Conservation (phyloP, 2,329 filamentous ascomycete genomes). For the Thermothelomyces thermophilus region DNA sequence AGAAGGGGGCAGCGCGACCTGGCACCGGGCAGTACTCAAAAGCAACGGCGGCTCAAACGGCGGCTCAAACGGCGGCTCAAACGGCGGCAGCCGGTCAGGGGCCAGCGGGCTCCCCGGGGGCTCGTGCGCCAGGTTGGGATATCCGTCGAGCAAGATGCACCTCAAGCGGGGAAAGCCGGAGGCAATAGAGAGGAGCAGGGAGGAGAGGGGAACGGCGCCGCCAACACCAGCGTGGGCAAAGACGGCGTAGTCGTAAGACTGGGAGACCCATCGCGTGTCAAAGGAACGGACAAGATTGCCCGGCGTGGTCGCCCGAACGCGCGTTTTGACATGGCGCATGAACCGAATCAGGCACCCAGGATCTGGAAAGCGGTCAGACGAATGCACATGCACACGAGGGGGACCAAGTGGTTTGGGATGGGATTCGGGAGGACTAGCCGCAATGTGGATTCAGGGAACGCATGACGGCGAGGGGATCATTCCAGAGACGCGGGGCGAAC, state of each 20-base stretch:
- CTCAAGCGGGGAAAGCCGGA: conserved; percentile 36
- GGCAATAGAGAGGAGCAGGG: neutral
- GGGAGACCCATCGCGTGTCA: conserved; percentile 29
- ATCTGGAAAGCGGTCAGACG: conserved; percentile 33
- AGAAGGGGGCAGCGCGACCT: conserved; percentile 33
- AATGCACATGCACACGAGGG: neutral
- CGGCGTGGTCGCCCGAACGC: conserved; percentile 25
- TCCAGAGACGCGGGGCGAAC: conserved; percentile 49
- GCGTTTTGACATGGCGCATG: conserved; percentile 32
- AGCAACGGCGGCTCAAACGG: conserved; percentile 33
- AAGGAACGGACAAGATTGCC: neutral
- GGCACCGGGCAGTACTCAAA: conserved; percentile 41
- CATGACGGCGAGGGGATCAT: conserved; percentile 39
- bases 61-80: conserved; percentile 27
- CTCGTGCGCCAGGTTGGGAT: conserved; percentile 38
- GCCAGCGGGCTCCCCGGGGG: conserved; percentile 25
- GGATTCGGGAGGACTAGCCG: conserved; percentile 14
- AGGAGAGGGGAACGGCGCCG: neutral
- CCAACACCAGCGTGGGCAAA: conserved; percentile 29
- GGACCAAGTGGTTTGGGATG: neutral
- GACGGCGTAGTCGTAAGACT: conserved; percentile 37
- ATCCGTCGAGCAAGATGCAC: conserved; percentile 43
- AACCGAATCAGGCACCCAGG: conserved; percentile 44
- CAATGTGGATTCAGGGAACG: conserved; percentile 38
- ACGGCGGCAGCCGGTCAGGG: neutral